phyloP scores from a whole-genome alignment of 768 basidiomycete species.

The Termitomyces sp. region DNA sequence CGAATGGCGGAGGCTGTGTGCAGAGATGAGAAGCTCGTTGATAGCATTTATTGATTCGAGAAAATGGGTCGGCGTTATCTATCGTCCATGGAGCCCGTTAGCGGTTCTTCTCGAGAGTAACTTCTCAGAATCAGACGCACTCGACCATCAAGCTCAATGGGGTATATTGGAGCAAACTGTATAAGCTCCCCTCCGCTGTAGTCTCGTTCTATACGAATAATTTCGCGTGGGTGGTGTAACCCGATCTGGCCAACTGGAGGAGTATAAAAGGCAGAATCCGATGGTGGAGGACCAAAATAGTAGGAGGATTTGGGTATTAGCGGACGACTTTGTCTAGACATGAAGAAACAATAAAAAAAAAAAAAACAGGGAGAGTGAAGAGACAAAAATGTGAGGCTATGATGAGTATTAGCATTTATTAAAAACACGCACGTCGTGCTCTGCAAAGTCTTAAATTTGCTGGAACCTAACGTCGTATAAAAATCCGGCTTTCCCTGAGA shows the following conservation, averaged over 20 bases:
- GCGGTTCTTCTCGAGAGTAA: not conserved
- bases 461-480: constrained; percentile 37
- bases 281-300: constrained; percentile 75
- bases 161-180: constrained; percentile 87
- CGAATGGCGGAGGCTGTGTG: constrained; percentile 70
- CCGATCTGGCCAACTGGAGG: constrained; percentile 82
- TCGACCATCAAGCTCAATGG: constrained; percentile 88
- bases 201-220: constrained; percentile 88
- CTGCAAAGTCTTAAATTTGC: constrained; percentile 38
- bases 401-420: constrained; percentile 10
- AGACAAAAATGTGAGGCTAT: constrained; percentile 6
- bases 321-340: constrained; percentile 31
- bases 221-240: constrained; percentile 84
- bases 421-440: constrained; percentile 32
- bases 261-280: constrained; percentile 77
- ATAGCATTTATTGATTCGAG: constrained; percentile 85
- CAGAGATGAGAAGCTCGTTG: constrained; percentile 83
- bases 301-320: constrained; percentile 76
- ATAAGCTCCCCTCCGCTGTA: constrained; percentile 86
- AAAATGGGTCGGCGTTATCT: constrained; percentile 92
- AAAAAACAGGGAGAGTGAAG: not conserved
- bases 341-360: not conserved
- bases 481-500: constrained; percentile 27
- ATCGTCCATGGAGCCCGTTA: constrained; percentile 5
- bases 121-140: constrained; percentile 40